Evolutionary conservation across 768 basidiomycete genomes (phyloP).

Genomic region (Tubosaeta sp.): DNA sequence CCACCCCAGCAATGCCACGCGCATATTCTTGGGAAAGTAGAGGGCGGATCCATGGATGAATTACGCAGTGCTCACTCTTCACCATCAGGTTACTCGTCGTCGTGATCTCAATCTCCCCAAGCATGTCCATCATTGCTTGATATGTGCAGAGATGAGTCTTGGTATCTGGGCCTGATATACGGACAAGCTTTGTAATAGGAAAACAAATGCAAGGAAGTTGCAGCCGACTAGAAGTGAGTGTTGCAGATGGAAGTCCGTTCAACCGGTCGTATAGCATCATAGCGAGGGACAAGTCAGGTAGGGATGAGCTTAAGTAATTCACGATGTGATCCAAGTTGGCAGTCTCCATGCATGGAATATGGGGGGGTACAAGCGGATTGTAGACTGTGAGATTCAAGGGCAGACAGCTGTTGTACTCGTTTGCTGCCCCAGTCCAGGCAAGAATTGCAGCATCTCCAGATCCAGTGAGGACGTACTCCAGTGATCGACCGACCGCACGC

Average conservation of each 20-base stretch:
- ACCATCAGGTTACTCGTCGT: background rate
- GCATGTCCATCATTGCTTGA: background rate
- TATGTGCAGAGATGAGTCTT: background rate
- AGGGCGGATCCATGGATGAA: too few species aligned
- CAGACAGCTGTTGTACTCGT: background rate
- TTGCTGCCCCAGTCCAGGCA: background rate
- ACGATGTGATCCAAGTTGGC: background rate
- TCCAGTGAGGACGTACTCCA: background rate
- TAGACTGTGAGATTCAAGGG: background rate
- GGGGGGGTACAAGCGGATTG: too few species aligned
- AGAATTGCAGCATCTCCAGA: background rate
- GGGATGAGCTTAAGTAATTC: background rate
- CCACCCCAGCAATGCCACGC: too few species aligned
- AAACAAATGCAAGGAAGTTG: background rate
- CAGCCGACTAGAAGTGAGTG: background rate
- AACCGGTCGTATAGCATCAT: background rate
- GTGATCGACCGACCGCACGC: background rate
- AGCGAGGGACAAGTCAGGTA: background rate
- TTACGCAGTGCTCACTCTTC: too few species aligned
- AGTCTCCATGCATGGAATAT: background rate
- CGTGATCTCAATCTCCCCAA: background rate
- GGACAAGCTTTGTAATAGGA: background rate
- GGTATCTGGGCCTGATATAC: background rate
- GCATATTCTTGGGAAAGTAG: too few species aligned
- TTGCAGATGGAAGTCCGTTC: background rate